These are phyloP conservation scores for Fusarium sp. DNA, from an alignment of 2,329 filamentous ascomycete genomes.

Conservation along the genomic window DNA sequence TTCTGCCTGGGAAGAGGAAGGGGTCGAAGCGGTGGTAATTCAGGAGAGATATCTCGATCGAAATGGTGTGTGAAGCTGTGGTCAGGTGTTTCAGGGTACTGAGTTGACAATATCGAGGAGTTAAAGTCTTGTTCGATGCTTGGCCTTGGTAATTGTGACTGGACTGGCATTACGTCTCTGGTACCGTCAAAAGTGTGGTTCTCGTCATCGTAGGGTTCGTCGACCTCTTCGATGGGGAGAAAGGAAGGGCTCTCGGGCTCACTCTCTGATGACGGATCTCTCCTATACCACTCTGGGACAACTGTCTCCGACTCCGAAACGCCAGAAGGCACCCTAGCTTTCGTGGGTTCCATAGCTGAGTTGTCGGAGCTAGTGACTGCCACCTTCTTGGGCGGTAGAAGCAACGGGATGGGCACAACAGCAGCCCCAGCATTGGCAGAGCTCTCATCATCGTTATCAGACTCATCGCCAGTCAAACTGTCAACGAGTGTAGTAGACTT, in stretches of 20 bases:
- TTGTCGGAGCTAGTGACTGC: neutral
- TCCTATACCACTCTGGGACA: constrained; percentile 27
- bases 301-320: constrained; percentile 41
- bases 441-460: constrained; percentile 31
- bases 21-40: constrained; percentile 51
- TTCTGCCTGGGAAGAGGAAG: constrained; percentile 40
- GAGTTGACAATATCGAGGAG: constrained; percentile 5
- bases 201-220: constrained; percentile 13
- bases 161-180: constrained; percentile 16
- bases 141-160: constrained; percentile 28
- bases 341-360: constrained; percentile 8
- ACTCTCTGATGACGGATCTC: constrained; percentile 14
- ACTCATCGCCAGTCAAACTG: constrained; percentile 21
- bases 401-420: constrained; percentile 37
- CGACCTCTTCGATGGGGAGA: constrained; percentile 32
- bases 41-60: constrained; percentile 47
- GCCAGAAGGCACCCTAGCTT: constrained; percentile 35
- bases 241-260: constrained; percentile 34
- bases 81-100: constrained; percentile 36
- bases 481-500: constrained; percentile 13
- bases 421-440: constrained; percentile 20
- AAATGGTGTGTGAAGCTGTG: constrained; percentile 30
- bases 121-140: constrained; percentile 25
- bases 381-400: constrained; percentile 30
- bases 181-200: constrained; percentile 28